Base-by-base conservation (phyloP, 768 basidiomycete species). In the Leccinellum luteum region DNA sequence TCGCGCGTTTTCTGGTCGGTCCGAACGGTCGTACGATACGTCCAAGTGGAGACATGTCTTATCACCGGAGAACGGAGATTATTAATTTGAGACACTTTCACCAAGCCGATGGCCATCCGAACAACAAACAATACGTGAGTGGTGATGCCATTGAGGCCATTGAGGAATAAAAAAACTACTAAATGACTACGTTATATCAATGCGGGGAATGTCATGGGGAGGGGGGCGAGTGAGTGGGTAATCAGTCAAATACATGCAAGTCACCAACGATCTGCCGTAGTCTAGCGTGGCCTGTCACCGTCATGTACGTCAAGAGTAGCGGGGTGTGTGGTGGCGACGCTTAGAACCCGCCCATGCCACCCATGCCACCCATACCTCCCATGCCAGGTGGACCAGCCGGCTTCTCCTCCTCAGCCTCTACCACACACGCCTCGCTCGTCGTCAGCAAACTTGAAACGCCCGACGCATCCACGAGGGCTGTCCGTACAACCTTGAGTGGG, bases 361-460 rank as follows among this genome's bases (percentile, higher is more conserved):
- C 75, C 80, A 82, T 82, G 4, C 83, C 84, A 5, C 81, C 81
- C 80, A 84, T 86, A 7, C 83, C 85, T 1, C 81, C 81, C 81
- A 84, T 83, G 0, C 77, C 77, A n/a, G 80, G 82, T 68, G 72
- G 71, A 30, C 71, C 77, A 4, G 80, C 75, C 55, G 85, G 78
- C 51, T 89, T 81, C 62, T 90, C 84, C 69, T 97, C 94, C 62
- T 90, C 89, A 14, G 87, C 91, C 51, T 98, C 94, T 23, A 98
- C 94, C 41, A 98, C 83, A 70, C 91, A 90, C 43, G 85, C 88
- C 79, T 98, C 95, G 64, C 88, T 91, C 52, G 95, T 98, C 49
- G 94, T 94, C 74, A 98, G 77, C 73, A 98, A 76, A 60, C 86
- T 90, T 4, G 95, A 93, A n/a, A 98, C 95, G 69, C 96, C 94